Evolutionary conservation across 345 rosid genomes (phyloP).

Genomic region (Salix caprea): DNA sequence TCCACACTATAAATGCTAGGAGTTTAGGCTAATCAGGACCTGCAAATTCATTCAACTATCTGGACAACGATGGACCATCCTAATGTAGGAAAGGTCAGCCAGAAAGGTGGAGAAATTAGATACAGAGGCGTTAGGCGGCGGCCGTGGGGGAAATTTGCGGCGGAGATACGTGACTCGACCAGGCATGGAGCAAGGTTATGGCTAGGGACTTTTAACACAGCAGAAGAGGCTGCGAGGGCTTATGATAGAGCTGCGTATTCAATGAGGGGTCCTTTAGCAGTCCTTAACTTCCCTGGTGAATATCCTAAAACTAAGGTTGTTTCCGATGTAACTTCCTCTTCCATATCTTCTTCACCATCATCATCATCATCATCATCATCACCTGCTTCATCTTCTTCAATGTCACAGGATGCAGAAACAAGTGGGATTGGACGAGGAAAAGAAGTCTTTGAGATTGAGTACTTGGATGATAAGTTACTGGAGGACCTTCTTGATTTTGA

Average conservation of each 20-base stretch:
- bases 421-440: conserved; percentile 12
- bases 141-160: conserved; percentile 89
- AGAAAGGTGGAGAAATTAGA: conserved; percentile 26
- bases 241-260: conserved; percentile 72
- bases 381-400: background rate
- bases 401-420: conserved; percentile 7
- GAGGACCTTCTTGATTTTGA: conserved; percentile 56
- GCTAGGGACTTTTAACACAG: conserved; percentile 77
- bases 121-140: conserved; percentile 62
- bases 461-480: conserved; percentile 43
- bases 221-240: conserved; percentile 79
- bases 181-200: conserved; percentile 66
- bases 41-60: background rate
- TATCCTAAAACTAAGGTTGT: conserved; percentile 17
- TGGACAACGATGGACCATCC: conserved; percentile 14
- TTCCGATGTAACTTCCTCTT: conserved; percentile 20
- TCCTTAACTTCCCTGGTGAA: conserved; percentile 73
- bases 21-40: background rate
- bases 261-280: conserved; percentile 62
- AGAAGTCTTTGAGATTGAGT: conserved; percentile 50
- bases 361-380: conserved; percentile 6
- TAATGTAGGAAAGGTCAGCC: conserved; percentile 19
- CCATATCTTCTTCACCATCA: conserved; percentile 6
- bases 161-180: conserved; percentile 77
- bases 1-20: background rate